Evolutionary conservation across 2,329 filamentous ascomycete species (phyloP), one percentile per base, ranked within the genome.

Genomic region (Ilyonectria robusta): DNA sequence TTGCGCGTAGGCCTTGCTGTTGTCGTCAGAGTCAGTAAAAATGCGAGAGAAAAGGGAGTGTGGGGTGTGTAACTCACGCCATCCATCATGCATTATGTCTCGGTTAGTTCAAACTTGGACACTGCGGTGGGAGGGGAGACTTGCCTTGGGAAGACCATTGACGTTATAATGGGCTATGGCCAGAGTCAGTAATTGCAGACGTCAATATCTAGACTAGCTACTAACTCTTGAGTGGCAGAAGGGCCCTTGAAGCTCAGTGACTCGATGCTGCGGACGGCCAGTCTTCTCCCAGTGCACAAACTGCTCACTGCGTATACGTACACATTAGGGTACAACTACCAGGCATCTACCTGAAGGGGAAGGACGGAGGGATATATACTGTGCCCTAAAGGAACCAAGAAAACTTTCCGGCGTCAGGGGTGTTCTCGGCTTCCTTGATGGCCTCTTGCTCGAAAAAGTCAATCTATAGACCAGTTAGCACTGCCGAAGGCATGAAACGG

Each of bases 361-460:
- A 47, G 26, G 44, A 17, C 19, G 4, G 6, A 47, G 21, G 44
- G 44, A 47, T 33, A 26, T 21, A 26, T 47, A 47, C 44, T 26
- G 31, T 33, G 31, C 94, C 94, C 82, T 98, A 95, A 10, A 98
- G 86, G 77, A 98, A 93, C 87, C 89, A 98, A 75, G 94, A 89
- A 89, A 44, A 98, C 92, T 75, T 90, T 37, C 93, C 93, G n/a
- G 90, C 90, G 60, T 87, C 85, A 2, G 86, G 81, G 0, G 91
- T 91, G 76, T 91, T 86, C 70, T 90, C 88, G 0, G 93, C 93
- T 29, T 86, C 89, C 62, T 88, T 79, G 68, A 82, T 75, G 2
- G 93, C 94, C 78, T 94, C 91, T 66, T 91, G 85, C 80, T 97
- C 92, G 81, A 97, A 98, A 29, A 97, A 83, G 73, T 86, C 87